Conservation (phyloP, 306 rosid genomes). For the Lotus japonicus region DNA sequence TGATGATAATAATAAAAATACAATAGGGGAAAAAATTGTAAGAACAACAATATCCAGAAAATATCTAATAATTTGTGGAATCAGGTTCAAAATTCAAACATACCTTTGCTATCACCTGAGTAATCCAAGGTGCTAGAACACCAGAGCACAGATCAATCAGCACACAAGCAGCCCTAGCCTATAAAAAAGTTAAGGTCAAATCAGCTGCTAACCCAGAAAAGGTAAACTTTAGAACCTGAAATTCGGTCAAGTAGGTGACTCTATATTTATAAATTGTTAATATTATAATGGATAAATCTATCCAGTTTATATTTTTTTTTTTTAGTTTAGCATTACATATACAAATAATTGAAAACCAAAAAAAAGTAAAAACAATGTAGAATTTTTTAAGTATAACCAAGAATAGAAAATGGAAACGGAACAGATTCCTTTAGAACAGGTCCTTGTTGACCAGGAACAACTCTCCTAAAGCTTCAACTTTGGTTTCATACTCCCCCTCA, state of each 20-base stretch:
- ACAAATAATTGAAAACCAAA: too few species aligned
- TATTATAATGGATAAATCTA: neutral
- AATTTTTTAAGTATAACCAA: too few species aligned
- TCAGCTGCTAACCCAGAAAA: slow-evolving; percentile 16
- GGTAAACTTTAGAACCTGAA: slow-evolving; percentile 7
- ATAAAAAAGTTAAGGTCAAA: slow-evolving; percentile 10
- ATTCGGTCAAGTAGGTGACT: neutral
- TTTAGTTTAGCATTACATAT: too few species aligned
- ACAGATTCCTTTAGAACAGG: too few species aligned
- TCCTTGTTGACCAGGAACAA: too few species aligned
- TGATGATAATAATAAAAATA: neutral
- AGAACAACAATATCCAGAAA: neutral
- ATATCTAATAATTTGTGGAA: slow-evolving; percentile 1
- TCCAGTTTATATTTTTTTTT: too few species aligned
- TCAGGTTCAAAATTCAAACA: slow-evolving; percentile 16
- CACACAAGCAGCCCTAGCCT: slow-evolving; percentile 93
- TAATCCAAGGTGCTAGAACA: slow-evolving; percentile 79
- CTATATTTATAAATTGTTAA: neutral
- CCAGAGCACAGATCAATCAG: slow-evolving; percentile 82
- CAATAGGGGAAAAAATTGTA: neutral
- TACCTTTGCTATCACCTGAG: slow-evolving; percentile 88
- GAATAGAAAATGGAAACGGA: too few species aligned
- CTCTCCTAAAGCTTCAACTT: too few species aligned
- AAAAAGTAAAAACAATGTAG: too few species aligned
- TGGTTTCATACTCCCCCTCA: too few species aligned